Conservation (phyloP, 768 basidiomycete species). For the Neoboletus magnificus region DNA sequence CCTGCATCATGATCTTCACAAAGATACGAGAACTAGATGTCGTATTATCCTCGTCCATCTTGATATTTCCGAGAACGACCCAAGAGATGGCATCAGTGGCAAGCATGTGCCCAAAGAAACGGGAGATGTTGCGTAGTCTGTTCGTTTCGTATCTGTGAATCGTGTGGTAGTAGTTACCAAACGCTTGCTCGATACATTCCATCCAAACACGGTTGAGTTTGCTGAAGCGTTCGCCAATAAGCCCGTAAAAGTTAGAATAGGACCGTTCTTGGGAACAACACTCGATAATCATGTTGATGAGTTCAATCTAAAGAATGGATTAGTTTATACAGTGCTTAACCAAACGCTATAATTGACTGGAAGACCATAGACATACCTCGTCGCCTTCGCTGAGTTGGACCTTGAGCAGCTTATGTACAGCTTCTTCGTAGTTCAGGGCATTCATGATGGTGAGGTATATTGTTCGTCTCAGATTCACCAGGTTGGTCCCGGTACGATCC, state of each 20-base stretch:
- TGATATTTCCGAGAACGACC: conserved; percentile 78
- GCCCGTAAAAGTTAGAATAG: conserved; percentile 95
- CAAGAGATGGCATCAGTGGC: conserved; percentile 87
- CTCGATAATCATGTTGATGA: conserved; percentile 98
- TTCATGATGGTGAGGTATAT: conserved; percentile 99
- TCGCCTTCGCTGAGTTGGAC: conserved; percentile 88
- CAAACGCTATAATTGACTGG: not conserved
- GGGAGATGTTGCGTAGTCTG: conserved; percentile 92
- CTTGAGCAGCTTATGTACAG: conserved; percentile 95
- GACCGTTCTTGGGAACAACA: conserved; percentile 99
- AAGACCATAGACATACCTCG: conserved; percentile 58
- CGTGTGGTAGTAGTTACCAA: conserved; percentile 87
- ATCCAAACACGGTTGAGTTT: conserved; percentile 96
- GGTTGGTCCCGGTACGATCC: conserved; percentile 91
- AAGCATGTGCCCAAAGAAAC: conserved; percentile 93
- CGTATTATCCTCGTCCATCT: conserved; percentile 97
- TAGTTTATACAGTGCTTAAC: not conserved
- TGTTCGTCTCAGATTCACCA: conserved; percentile 88
- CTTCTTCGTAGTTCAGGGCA: conserved; percentile 96
- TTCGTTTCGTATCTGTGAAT: conserved; percentile 99
- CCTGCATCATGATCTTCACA: conserved; percentile 93
- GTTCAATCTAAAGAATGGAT: conserved; percentile 63
- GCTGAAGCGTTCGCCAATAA: conserved; percentile 93
- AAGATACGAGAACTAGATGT: conserved; percentile 96
- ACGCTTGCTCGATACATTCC: conserved; percentile 83